Conservation (phyloP, 371 early-diverging fungal species). For the Nematocida parisii region DNA sequence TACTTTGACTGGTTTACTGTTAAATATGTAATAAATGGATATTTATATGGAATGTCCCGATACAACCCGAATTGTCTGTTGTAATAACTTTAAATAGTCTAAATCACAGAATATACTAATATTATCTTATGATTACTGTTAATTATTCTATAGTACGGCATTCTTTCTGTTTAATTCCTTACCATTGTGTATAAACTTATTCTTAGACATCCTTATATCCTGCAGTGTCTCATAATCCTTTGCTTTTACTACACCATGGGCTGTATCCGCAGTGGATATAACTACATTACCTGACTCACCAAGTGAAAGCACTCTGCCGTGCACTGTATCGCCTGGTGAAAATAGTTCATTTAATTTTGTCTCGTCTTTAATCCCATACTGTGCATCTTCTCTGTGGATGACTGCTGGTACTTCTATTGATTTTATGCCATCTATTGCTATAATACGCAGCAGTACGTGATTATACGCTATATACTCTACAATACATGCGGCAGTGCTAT, state of each 20-base stretch:
- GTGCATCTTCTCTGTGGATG: slow-evolving; percentile 47
- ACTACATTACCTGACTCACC: slow-evolving; percentile 25
- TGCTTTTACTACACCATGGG: slow-evolving; percentile 46
- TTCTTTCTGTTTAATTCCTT: slow-evolving; percentile 33
- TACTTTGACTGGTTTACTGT: too few species aligned
- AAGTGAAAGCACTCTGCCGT: slow-evolving; percentile 36
- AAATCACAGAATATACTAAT: too few species aligned
- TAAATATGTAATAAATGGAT: too few species aligned
- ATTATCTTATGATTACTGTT: neutral
- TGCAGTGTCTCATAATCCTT: slow-evolving; percentile 38
- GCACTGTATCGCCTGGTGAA: slow-evolving; percentile 44
- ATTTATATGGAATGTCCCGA: too few species aligned
- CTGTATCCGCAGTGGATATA: slow-evolving; percentile 36
- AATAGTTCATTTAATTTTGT: slow-evolving; percentile 31
- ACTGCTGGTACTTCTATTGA: slow-evolving; percentile 18
- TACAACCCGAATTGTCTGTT: too few species aligned
- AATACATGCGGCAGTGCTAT: slow-evolving; percentile 11
- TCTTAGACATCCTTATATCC: slow-evolving; percentile 7
- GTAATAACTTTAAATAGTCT: too few species aligned
- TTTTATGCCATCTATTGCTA: slow-evolving; percentile 23
- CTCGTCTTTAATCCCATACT: slow-evolving; percentile 50
- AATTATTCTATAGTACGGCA: slow-evolving; percentile 4
- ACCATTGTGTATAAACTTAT: slow-evolving; percentile 27
- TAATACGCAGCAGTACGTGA: slow-evolving; percentile 13
- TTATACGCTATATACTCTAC: slow-evolving; percentile 40